A percentile compares a stretch with the other conserved stretches of the same genome.
phyloP scores from a whole-genome alignment of 2,329 filamentous ascomycete species.

The Peltaster fructicola region DNA sequence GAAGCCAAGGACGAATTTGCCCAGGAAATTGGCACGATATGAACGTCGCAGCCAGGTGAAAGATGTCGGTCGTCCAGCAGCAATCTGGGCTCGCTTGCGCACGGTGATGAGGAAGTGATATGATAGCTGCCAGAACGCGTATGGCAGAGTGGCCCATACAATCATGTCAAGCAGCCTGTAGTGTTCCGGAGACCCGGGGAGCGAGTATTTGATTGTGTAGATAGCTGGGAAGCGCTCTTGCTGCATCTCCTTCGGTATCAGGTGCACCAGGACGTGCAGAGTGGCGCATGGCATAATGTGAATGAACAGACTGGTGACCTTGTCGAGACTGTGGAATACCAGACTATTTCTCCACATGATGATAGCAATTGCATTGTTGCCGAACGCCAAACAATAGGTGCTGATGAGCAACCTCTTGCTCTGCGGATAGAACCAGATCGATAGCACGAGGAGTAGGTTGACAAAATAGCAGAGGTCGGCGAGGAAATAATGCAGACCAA shows the following conservation, averaged over 20 bases:
- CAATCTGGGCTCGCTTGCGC: constrained; percentile 86
- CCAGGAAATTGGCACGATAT: constrained; percentile 79
- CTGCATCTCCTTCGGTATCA: constrained; percentile 50
- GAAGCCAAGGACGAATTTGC: constrained; percentile 63
- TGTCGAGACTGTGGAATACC: constrained; percentile 96
- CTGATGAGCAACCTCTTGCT: constrained; percentile 87
- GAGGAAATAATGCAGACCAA: constrained; percentile 91
- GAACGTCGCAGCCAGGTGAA: constrained; percentile 93
- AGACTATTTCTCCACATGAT: constrained; percentile 98
- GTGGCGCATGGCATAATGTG: constrained; percentile 97
- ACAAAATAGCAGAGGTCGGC: constrained; percentile 97
- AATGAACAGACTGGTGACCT: constrained; percentile 94
- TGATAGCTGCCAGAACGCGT: constrained; percentile 75
- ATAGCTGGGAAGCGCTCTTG: constrained; percentile 63
- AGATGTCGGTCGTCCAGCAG: constrained; percentile 82
- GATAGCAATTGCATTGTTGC: constrained; percentile 94
- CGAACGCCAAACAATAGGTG: constrained; percentile 80
- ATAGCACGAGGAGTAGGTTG: constrained; percentile 67
- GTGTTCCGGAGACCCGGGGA: constrained; percentile 55
- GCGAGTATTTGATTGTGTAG: constrained; percentile 55
- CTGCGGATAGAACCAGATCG: constrained; percentile 75
- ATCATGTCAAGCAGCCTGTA: constrained; percentile 70
- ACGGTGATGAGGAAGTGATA: constrained; percentile 96
- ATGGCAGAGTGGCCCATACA: constrained; percentile 82
- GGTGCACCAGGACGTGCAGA: constrained; percentile 79